Base-by-base conservation (phyloP, 2,329 filamentous ascomycete genomes). In the Coniochaeta ligniaria region DNA sequence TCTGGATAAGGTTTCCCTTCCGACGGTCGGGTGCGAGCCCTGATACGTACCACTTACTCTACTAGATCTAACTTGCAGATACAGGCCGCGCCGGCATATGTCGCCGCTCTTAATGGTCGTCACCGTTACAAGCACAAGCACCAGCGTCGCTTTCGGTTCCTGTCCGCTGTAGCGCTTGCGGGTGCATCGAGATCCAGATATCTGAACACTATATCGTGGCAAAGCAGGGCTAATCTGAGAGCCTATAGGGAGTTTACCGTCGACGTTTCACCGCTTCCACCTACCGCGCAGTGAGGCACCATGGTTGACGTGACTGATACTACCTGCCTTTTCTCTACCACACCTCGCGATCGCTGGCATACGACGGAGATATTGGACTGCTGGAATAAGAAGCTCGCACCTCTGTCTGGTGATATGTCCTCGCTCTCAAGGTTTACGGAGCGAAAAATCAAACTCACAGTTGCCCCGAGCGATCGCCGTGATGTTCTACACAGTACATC, bases 1-100 rank as follows among this genome's bases (percentile, higher is more conserved):
- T 61, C 59, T 61, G 63, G 62, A 57, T 63, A 66, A 62, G 63
- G 62, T 65, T 63, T 1, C 3, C 59, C 9, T 16, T 52, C 20
- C 22, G 43, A 12, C 2, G 8, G 41, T 22, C 41, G 45, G 8
- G 24, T 26, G 12, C 24, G 47, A 52, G 22, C 24, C 22, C 24
- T 52, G n/a, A n/a, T n/a, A n/a, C n/a, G 31, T 31, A 26, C 24
- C 24, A 52, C 47, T 17, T 28, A n/a, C n/a, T n/a, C n/a, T n/a
- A 52, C 47, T 50, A 8, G 2, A 24, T 6, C 47, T n/a, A n/a
- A n/a, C n/a, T n/a, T n/a, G 22, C 9, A 28, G 3, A 26, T 14
- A 47, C 43, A 4, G 43, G 43, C 43, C 43, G 43, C n/a, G 43
- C 55, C 61, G 59, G 50, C 33, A 43, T 57, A 43, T 58, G 3